phyloP scores from a whole-genome alignment of 768 basidiomycete species.

The Piloderma croceum region DNA sequence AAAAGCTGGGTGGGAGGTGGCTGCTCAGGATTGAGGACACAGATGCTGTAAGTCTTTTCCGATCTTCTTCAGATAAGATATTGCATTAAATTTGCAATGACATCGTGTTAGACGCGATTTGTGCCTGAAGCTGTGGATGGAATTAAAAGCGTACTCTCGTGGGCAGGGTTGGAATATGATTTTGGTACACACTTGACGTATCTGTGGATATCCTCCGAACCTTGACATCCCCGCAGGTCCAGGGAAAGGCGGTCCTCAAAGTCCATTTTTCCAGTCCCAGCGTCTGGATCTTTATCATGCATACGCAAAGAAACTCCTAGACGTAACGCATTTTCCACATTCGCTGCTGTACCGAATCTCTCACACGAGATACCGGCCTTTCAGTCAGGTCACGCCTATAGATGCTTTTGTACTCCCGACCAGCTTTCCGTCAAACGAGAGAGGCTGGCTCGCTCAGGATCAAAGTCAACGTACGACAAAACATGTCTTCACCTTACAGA shows the following conservation, averaged over 20 bases:
- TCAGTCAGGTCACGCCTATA: slow-evolving; percentile 88
- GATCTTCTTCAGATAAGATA: neutral
- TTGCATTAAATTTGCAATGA: neutral
- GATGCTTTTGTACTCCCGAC: slow-evolving; percentile 86
- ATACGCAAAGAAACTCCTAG: slow-evolving; percentile 69
- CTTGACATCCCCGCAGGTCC: slow-evolving; percentile 50
- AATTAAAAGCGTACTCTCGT: slow-evolving; percentile 68
- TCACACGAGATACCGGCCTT: slow-evolving; percentile 1
- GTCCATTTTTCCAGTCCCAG: slow-evolving; percentile 81
- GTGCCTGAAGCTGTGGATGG: slow-evolving; percentile 84
- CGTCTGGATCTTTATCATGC: slow-evolving; percentile 77
- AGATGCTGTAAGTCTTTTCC: slow-evolving; percentile 60
- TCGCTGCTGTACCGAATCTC: neutral
- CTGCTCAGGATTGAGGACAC: slow-evolving; percentile 93
- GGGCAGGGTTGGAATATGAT: slow-evolving; percentile 91
- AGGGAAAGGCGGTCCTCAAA: slow-evolving; percentile 65
- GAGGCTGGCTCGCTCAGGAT: slow-evolving; percentile 65
- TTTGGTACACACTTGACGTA: slow-evolving; percentile 53
- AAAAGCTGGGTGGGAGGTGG: slow-evolving; percentile 82
- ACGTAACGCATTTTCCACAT: slow-evolving; percentile 57
- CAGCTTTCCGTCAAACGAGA: slow-evolving; percentile 64
- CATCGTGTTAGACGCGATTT: slow-evolving; percentile 53
- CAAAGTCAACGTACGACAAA: slow-evolving; percentile 81
- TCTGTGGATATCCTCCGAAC: neutral
- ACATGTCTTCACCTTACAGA: slow-evolving; percentile 80